phyloP scores from a whole-genome alignment of 192 early-diverging fungal species.

The Coemansia erecta region DNA sequence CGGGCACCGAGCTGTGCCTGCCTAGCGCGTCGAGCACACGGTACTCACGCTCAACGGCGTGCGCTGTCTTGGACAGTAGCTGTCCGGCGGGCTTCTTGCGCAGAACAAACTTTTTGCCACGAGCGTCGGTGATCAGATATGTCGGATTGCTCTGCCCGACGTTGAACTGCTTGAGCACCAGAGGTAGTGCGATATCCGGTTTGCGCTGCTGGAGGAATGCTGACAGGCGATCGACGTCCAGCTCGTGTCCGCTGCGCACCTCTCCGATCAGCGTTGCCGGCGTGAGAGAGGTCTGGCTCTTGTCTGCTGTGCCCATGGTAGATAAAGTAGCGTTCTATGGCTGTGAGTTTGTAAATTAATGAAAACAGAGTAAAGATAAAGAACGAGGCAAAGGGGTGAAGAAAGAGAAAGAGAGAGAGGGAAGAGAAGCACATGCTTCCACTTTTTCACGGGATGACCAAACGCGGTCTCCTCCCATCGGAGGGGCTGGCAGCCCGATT shows the following conservation, averaged over 20 bases:
- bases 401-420: conserved; percentile 8
- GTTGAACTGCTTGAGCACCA: conserved; percentile 81
- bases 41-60: conserved; percentile 92
- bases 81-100: conserved; percentile 91
- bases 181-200: conserved; percentile 58
- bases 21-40: conserved; percentile 75
- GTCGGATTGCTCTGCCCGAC: conserved; percentile 95
- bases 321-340: not conserved
- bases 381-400: too few species aligned
- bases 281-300: not conserved
- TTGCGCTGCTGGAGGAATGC: conserved; percentile 59
- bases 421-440: conserved; percentile 9
- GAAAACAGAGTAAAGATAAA: too few species aligned
- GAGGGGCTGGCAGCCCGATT: too few species aligned
- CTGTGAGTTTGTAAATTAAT: too few species aligned
- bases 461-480: too few species aligned
- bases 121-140: conserved; percentile 72
- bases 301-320: not conserved
- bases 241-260: conserved; percentile 55
- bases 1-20: conserved; percentile 74
- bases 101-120: conserved; percentile 73
- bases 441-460: too few species aligned
- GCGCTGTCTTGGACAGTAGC: conserved; percentile 81
- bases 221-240: conserved; percentile 61
- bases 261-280: conserved; percentile 24